A percentile compares a stretch with the other conserved stretches of the same genome.
Conservation (phyloP, 2,329 filamentous ascomycete species). For the Pseudocercospora pini-densiflorae region DNA sequence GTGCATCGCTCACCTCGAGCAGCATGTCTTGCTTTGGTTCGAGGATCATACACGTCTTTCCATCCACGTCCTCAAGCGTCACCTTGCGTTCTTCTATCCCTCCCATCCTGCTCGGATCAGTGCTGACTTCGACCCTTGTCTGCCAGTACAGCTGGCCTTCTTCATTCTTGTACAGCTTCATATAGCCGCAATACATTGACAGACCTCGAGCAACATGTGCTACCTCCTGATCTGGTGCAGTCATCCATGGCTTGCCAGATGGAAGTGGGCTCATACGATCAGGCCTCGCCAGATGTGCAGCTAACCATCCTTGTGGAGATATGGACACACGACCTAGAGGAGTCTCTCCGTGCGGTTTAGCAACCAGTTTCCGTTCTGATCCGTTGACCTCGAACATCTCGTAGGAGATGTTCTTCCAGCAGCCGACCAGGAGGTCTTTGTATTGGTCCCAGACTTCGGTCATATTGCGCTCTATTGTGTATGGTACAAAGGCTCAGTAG, state of each 20-base stretch:
- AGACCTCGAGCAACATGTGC: conserved; percentile 31
- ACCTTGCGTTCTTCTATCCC: conserved; percentile 31
- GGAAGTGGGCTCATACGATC: conserved; percentile 22
- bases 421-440: conserved; percentile 26
- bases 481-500: neutral
- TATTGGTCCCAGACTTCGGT: conserved; percentile 31
- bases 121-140: conserved; percentile 32
- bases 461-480: neutral
- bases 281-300: conserved; percentile 30
- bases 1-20: conserved; percentile 19
- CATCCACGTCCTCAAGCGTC: conserved; percentile 26
- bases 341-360: conserved; percentile 32
- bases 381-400: conserved; percentile 27
- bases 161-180: conserved; percentile 31
- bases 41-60: conserved; percentile 32
- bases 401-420: conserved; percentile 34
- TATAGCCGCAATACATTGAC: conserved; percentile 33
- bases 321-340: conserved; percentile 32
- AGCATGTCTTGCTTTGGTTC: conserved; percentile 31
- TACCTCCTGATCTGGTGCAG: conserved; percentile 29
- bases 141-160: conserved; percentile 30
- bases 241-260: conserved; percentile 28
- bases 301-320: conserved; percentile 29
- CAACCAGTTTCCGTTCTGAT: conserved; percentile 24
- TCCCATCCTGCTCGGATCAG: conserved; percentile 29